Base-by-base conservation (phyloP, 331 rosid species). In the Quercus phellos region DNA sequence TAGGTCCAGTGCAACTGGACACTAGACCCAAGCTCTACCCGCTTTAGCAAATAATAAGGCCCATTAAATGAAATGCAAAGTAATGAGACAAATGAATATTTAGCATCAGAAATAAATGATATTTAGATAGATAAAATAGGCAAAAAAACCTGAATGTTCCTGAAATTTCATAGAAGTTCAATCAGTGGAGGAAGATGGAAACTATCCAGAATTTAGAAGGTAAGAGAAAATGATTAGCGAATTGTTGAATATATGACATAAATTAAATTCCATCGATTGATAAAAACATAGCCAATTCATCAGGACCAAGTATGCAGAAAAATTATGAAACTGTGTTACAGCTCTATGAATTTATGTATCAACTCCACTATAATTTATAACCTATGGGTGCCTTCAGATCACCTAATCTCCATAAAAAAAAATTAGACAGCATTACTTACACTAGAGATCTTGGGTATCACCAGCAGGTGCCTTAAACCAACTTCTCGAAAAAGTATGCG, bases 401-500 rank as follows among this genome's bases (percentile, higher is more conserved):
- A 22, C 29, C 53, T 16, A 4, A 50, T 50, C 21, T 35, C 51
- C 56, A 43, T 22, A 8, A 38, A 6, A 34, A 34, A 29, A 64
- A 21, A 42, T 3, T 16, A 32, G 38, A 22, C 6, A 68, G 55
- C 72, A 63, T 61, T 73, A 90, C 99, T 90, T 91, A 95, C 99
- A 13, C 83, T 8, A 6, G 94, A 74, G 83, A 90, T 68, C 90
- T 89, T 95, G 64, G 99, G 99, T 78, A 93, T 79, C 80, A 95
- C 98, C 30, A 95, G 88, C 81, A 95, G 81, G 83, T 95, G 99
- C 84, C 99, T 89, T 64, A 95, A 88, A 68, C 98, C 97, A 42
- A 91, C 88, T 83, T 86, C 87, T 64, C 99, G 91, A 56, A 95
- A 93, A 73, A 93, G 93, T 50, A 66, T 78, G 34, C 87, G 92